A percentile compares a stretch with the other conserved stretches of the same genome.
phyloP scores from a whole-genome alignment of 345 rosid genomes.

The Aethionema arabicum region DNA sequence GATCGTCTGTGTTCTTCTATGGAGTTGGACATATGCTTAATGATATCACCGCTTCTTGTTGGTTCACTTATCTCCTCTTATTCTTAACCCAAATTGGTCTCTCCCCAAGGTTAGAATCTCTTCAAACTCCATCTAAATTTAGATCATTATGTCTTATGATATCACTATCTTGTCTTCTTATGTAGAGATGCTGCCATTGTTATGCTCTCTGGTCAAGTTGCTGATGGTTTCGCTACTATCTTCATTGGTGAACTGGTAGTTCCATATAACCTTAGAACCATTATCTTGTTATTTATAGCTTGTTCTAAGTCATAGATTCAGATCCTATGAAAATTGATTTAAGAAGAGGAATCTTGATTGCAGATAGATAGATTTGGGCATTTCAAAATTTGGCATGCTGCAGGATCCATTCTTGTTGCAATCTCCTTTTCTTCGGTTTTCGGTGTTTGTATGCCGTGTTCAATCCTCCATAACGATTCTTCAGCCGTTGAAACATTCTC shows the following conservation, averaged over 20 bases:
- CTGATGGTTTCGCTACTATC: constrained; percentile 82
- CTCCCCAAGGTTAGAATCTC: constrained; percentile 51
- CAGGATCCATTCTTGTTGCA: constrained; percentile 87
- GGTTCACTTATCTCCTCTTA: constrained; percentile 92
- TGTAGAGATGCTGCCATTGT: constrained; percentile 79
- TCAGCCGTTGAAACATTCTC: constrained; percentile 61
- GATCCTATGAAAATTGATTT: too few species aligned
- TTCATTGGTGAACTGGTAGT: constrained; percentile 83
- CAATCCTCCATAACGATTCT: constrained; percentile 50
- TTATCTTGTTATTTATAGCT: neutral
- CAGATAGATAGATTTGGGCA: constrained; percentile 98
- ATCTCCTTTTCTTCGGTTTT: constrained; percentile 94
- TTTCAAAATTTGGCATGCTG: constrained; percentile 95
- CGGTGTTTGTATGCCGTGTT: constrained; percentile 85
- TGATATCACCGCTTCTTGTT: constrained; percentile 93
- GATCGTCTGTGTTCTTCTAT: constrained; percentile 71
- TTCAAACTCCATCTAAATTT: neutral
- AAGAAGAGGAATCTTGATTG: constrained; percentile 4
- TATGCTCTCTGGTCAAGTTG: constrained; percentile 93
- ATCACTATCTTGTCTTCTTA: too few species aligned
- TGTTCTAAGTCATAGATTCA: neutral
- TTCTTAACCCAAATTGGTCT: constrained; percentile 90
- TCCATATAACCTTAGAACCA: too few species aligned
- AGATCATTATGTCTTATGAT: neutral
- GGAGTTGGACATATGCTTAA: constrained; percentile 96